Evolutionary conservation across 768 basidiomycete species (phyloP).

Genomic region (Tubosaeta sp.): DNA sequence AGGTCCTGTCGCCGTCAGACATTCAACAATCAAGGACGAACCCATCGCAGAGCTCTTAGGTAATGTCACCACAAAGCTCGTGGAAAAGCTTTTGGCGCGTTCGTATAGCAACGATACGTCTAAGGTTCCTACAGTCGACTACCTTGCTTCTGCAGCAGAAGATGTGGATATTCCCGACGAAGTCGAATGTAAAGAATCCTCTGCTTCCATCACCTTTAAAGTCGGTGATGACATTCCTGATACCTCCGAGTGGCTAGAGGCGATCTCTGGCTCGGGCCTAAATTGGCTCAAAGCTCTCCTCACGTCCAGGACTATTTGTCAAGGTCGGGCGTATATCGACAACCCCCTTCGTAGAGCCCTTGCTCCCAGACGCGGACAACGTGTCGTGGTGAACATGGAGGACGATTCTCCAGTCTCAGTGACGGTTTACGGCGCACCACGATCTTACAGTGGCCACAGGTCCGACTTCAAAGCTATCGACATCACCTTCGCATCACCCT

Average conservation of each 20-base stretch:
- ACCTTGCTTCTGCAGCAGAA: slow-evolving; percentile 59
- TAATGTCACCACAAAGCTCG: slow-evolving; percentile 75
- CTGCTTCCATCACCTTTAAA: slow-evolving; percentile 45
- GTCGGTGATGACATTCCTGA: slow-evolving; percentile 56
- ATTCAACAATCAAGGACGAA: slow-evolving; percentile 84
- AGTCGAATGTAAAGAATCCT: slow-evolving; percentile 40
- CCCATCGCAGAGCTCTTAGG: slow-evolving; percentile 91
- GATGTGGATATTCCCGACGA: slow-evolving; percentile 35
- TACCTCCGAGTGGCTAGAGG: slow-evolving; percentile 72
- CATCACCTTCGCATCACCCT: slow-evolving; percentile 52
- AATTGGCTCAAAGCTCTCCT: slow-evolving; percentile 86
- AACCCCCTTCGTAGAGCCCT: slow-evolving; percentile 89
- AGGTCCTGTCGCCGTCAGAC: slow-evolving; percentile 92
- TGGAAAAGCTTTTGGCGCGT: slow-evolving; percentile 71
- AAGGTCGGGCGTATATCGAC: slow-evolving; percentile 79
- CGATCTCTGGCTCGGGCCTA: slow-evolving; percentile 75
- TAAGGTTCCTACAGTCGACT: slow-evolving; percentile 78
- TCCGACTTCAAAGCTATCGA: slow-evolving; percentile 79
- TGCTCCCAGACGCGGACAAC: slow-evolving; percentile 75
- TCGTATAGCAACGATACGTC: slow-evolving; percentile 73
- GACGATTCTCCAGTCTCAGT: slow-evolving; percentile 53
- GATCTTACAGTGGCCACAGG: slow-evolving; percentile 74
- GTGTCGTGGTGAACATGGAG: slow-evolving; percentile 56
- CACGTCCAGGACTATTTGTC: slow-evolving; percentile 78
- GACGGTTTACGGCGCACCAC: slow-evolving; percentile 69